These are phyloP conservation scores for Hydrangea macrophylla DNA, from an alignment of 148 eudicot species.

Conservation along the genomic window DNA sequence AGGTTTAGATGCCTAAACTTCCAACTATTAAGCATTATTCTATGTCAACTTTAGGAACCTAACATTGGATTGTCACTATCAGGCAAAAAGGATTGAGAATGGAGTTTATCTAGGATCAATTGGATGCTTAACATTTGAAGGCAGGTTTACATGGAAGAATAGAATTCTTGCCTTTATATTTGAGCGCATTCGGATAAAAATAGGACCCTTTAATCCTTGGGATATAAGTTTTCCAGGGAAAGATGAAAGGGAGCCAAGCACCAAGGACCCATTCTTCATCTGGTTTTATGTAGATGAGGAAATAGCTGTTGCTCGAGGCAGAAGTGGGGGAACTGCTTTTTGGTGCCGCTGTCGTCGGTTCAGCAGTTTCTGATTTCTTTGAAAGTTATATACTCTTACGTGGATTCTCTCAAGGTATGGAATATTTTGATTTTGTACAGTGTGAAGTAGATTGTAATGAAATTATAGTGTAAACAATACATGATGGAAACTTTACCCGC, in stretches of 20 bases:
- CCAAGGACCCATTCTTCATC: constrained; percentile 66
- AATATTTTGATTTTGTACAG: no score
- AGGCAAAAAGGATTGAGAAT: constrained; percentile 79
- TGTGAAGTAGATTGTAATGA: no score
- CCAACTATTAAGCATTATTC: no score
- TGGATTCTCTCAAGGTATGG: no score
- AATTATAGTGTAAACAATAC: no score
- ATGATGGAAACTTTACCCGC: no score
- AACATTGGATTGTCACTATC: no score
- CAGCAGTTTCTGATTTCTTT: constrained; percentile 12
- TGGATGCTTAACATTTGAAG: constrained; percentile 66
- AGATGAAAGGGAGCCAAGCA: constrained; percentile 60
- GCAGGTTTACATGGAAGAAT: constrained; percentile 63
- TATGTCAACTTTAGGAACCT: no score
- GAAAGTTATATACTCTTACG: no score
- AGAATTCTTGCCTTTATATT: constrained; percentile 72
- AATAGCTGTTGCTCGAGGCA: constrained; percentile 76
- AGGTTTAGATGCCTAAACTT: no score
- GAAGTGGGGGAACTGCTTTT: constrained; percentile 80
- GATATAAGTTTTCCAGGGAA: constrained; percentile 47
- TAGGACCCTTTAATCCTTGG: constrained; percentile 61
- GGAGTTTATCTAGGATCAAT: constrained; percentile 66
- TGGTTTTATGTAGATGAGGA: constrained; percentile 84
- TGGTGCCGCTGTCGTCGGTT: constrained; percentile 70
- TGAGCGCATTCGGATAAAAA: constrained; percentile 55